These are phyloP conservation scores for Draba incana DNA, from an alignment of 345 rosid genomes.

Conservation along the genomic window DNA sequence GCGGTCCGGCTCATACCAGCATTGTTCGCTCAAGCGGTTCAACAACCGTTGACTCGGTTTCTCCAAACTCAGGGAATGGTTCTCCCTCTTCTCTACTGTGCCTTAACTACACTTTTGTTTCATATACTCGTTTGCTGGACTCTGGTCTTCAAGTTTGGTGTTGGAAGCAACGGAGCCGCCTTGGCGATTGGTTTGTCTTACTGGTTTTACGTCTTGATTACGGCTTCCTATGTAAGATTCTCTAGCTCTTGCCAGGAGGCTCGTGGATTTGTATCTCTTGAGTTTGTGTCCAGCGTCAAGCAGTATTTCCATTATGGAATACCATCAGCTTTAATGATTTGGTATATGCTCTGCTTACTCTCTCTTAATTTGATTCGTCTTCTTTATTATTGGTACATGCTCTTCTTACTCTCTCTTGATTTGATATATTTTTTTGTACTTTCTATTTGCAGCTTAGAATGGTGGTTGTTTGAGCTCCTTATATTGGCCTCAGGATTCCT, in stretches of 20 bases:
- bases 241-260: conserved; percentile 49
- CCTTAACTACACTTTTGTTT: conserved; percentile 28
- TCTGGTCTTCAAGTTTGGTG: conserved; percentile 27
- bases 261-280: conserved; percentile 31
- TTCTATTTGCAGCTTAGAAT: conserved; percentile 52
- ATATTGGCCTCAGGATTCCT: conserved; percentile 55
- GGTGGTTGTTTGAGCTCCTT: conserved; percentile 72
- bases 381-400: neutral
- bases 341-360: conserved; percentile 30
- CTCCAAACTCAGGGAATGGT: conserved; percentile 36
- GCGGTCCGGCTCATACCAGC: conserved; percentile 31
- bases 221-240: conserved; percentile 39
- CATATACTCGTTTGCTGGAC: conserved; percentile 30
- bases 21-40: conserved; percentile 32
- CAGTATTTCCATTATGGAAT: conserved; percentile 47
- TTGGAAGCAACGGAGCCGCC: conserved; percentile 51
- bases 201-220: conserved; percentile 49
- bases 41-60: conserved; percentile 38
- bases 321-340: conserved; percentile 60
- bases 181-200: conserved; percentile 50
- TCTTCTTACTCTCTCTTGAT: neutral
- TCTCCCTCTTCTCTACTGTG: conserved; percentile 30
- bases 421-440: neutral
- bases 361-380: neutral
- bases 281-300: conserved; percentile 32